phyloP scores from a whole-genome alignment of 345 rosid species.

The Litchi chinensis region DNA sequence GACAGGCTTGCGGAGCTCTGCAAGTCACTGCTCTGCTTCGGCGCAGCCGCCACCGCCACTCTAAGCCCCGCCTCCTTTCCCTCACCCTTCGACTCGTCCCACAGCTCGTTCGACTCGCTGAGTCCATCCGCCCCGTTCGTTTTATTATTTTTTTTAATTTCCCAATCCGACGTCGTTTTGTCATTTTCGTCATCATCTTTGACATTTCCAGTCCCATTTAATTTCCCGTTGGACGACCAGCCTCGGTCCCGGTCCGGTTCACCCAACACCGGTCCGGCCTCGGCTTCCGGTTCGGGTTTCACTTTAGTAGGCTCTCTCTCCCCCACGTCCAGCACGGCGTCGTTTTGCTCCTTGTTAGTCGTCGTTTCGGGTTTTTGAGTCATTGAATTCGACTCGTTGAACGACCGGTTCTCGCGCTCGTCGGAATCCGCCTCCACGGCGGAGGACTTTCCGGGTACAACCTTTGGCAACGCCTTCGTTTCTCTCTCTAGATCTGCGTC shows the following conservation, averaged over 20 bases:
- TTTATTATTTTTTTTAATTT: constrained; percentile 6
- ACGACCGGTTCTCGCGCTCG: constrained; percentile 47
- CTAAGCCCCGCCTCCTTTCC: constrained; percentile 22
- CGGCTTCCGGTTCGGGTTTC: constrained; percentile 32
- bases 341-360: constrained; percentile 23
- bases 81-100: constrained; percentile 46
- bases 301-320: constrained; percentile 9
- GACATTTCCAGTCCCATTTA: constrained; percentile 20
- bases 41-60: background rate
- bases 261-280: constrained; percentile 19
- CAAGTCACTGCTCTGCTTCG: constrained; percentile 49
- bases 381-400: constrained; percentile 57
- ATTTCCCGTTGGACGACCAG: constrained; percentile 25
- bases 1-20: constrained; percentile 54
- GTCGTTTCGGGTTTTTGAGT: constrained; percentile 40
- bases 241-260: constrained; percentile 27
- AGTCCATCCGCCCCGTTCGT: constrained; percentile 12
- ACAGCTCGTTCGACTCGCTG: constrained; percentile 42
- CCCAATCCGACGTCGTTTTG: constrained; percentile 12
- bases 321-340: constrained; percentile 22
- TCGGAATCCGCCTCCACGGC: constrained; percentile 35
- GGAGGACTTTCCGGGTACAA: constrained; percentile 22
- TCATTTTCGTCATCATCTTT: constrained; percentile 3
- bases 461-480: constrained; percentile 19
- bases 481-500: constrained; percentile 46